Base-by-base conservation (phyloP, 768 basidiomycete species). In the Suillus occidentalis region DNA sequence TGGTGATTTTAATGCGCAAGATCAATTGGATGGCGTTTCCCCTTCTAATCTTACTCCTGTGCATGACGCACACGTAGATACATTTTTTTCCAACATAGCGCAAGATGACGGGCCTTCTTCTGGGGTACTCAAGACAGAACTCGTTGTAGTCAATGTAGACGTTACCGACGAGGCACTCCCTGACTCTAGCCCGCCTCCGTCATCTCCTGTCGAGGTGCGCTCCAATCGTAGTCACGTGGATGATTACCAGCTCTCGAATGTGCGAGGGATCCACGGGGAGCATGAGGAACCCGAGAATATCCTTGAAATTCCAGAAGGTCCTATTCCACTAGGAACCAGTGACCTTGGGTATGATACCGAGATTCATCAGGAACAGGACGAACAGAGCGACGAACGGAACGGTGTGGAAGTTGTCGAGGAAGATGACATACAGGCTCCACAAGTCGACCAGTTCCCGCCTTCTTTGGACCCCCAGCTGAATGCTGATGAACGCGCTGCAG, bases 1-100 rank as follows among this genome's bases (percentile, higher is more conserved):
- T 14, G 84, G 82, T 1, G 82, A 84, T 60, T 36, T 78, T 43
- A 22, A 61, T n/a, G 42, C 43, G 2, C 60, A 60, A 3, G 45
- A 28, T 36, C 36, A n/a, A 4, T 22, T 61, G n/a, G 18, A 40
- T 14, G 39, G 28, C n/a, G 40, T 70, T 39, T 66, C 73, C 8
- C 73, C 73, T 0, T 76, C 73, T 5, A 72, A 70, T 43, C 57
- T 67, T 20, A 72, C 74, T 10, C 70, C 71, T 2, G 49, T 43
- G 28, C 71, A 67, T 43, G 68, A 71, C 68, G 68, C 47, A 68
- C 56, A 40, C 20, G 37, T 36, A 4, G 31, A 62, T 60, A 34
- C 50, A 59, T 10, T 28, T 12, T 2, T 58, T 25, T 18, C 39
- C 14, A 18, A 40, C n/a, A 59, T 5, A 6, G 9, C 28, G 12